Evolutionary conservation across 2,329 filamentous ascomycete genomes (phyloP).

Genomic region (Trichoderma sp.): DNA sequence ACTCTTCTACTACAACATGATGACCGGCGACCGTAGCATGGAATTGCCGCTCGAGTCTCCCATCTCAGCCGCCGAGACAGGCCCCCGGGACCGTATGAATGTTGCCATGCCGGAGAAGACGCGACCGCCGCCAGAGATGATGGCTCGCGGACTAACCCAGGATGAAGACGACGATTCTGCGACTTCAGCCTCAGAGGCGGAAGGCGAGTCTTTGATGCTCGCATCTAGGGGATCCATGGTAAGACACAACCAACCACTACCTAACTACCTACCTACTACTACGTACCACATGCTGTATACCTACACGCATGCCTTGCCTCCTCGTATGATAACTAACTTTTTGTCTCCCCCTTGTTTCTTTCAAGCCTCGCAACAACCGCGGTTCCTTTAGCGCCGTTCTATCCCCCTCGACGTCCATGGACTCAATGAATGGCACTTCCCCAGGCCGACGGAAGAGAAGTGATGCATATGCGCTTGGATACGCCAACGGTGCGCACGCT

Average conservation of each 20-base stretch:
- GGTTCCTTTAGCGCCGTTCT: constrained; percentile 70
- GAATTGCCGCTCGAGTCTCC: constrained; percentile 93
- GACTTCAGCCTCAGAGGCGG: constrained; percentile 81
- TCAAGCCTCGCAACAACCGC: constrained; percentile 61
- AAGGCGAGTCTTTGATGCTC: constrained; percentile 71
- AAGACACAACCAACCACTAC: too few species aligned
- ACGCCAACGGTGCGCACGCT: constrained; percentile 42
- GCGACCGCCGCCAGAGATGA: constrained; percentile 84
- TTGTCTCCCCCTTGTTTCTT: not conserved
- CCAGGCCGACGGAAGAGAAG: constrained; percentile 58
- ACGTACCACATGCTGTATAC: not conserved
- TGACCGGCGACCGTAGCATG: constrained; percentile 93
- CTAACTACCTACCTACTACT: too few species aligned
- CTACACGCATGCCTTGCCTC: not conserved
- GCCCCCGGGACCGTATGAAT: constrained; percentile 85
- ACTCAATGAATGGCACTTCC: constrained; percentile 76
- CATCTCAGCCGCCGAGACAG: constrained; percentile 74
- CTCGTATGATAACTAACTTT: not conserved
- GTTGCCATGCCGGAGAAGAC: constrained; percentile 87
- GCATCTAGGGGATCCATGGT: constrained; percentile 70
- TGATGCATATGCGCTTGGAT: constrained; percentile 54
- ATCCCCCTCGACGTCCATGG: constrained; percentile 87
- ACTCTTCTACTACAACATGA: constrained; percentile 96
- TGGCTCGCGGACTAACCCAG: constrained; percentile 77
- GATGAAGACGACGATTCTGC: constrained; percentile 88